These are phyloP conservation scores for Euphorbia corollata DNA, from an alignment of 441 rosid species.

Conservation along the genomic window DNA sequence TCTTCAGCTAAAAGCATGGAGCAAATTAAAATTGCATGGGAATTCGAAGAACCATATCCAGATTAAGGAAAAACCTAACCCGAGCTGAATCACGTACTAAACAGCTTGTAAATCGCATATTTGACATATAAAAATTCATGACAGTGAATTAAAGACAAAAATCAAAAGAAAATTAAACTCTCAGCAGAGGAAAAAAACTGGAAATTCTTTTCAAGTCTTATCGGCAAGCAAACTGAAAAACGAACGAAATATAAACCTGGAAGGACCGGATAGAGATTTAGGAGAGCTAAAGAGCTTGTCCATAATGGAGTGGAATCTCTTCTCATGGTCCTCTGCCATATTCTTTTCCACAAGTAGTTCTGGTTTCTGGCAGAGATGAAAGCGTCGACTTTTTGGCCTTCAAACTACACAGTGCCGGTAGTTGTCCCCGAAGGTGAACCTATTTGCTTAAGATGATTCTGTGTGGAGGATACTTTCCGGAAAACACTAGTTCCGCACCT, in stretches of 20 bases:
- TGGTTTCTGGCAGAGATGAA: not conserved
- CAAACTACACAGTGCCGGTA: not conserved
- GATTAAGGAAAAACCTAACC: conserved; percentile 1
- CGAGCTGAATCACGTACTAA: not conserved
- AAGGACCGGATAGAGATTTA: conserved; percentile 5
- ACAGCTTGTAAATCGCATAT: not conserved
- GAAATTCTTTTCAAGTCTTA: not conserved
- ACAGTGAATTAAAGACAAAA: not conserved
- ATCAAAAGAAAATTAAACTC: not conserved
- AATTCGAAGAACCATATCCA: not conserved
- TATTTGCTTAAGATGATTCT: not conserved
- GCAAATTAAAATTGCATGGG: not conserved
- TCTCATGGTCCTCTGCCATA: conserved; percentile 23
- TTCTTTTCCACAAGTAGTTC: not conserved
- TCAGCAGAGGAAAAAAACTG: not conserved
- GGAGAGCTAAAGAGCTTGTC: conserved; percentile 23
- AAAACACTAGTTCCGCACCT: not conserved
- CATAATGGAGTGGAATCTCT: conserved; percentile 25
- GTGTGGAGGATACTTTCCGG: not conserved
- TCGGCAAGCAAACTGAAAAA: not conserved
- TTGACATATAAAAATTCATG: not conserved
- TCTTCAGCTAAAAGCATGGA: not conserved
- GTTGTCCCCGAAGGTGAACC: not conserved
- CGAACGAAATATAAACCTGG: conserved; percentile 9
- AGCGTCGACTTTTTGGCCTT: not conserved